Percentiles rank a stretch among this genome's conserved stretches.
phyloP scores from a whole-genome alignment of 2,329 filamentous ascomycete species.

The Alternaria sp. region DNA sequence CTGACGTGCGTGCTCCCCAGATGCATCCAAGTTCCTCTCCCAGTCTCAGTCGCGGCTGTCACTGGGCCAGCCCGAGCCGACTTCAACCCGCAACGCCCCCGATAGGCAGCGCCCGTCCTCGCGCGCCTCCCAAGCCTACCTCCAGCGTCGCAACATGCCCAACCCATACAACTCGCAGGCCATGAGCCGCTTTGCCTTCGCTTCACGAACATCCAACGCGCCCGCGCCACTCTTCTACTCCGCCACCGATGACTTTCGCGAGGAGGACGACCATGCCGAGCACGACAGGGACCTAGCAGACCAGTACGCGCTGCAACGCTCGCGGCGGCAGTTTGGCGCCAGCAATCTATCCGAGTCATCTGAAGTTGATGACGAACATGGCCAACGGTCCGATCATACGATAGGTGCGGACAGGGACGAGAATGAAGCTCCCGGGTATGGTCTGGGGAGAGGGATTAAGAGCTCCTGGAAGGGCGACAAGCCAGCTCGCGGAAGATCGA shows the following conservation, averaged over 20 bases:
- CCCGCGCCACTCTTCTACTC: conserved; percentile 96
- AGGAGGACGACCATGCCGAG: conserved; percentile 92
- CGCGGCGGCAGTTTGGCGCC: conserved; percentile 83
- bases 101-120: conserved; percentile 53
- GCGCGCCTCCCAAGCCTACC: conserved; percentile 58
- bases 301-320: conserved; percentile 88
- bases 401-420: conserved; percentile 55
- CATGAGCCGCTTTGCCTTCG: conserved; percentile 79
- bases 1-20: conserved; percentile 59
- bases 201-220: conserved; percentile 75
- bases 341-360: conserved; percentile 85
- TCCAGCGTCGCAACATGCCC: conserved; percentile 58
- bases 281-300: conserved; percentile 92
- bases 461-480: conserved; percentile 64
- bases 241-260: conserved; percentile 84
- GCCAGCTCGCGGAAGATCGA: conserved; percentile 49
- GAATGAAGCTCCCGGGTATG: conserved; percentile 47
- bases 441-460: conserved; percentile 58
- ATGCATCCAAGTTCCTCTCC: conserved; percentile 96
- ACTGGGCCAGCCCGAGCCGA: conserved; percentile 62
- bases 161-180: conserved; percentile 78
- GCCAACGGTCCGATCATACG: conserved; percentile 54
- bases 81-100: conserved; percentile 57
- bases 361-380: conserved; percentile 77
- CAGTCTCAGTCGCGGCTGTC: conserved; percentile 94